Evolutionary conservation across 345 rosid genomes (phyloP), one percentile per base, ranked within the genome.

Genomic region (Brassica cretica): DNA sequence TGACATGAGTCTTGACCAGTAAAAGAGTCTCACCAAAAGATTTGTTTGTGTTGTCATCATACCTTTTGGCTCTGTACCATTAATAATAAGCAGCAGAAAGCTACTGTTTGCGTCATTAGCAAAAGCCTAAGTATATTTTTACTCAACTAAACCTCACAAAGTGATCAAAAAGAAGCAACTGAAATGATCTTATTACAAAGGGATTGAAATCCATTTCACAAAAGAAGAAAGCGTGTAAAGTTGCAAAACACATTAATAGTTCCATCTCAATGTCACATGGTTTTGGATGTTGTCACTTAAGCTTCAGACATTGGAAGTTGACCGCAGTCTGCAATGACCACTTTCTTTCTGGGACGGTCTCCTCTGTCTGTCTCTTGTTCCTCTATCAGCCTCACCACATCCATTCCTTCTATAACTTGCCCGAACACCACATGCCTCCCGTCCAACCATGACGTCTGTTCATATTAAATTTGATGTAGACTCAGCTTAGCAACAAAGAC

Each of bases 351-450:
- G 62, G 98, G 97, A 53, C 97, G 93, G 89, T 96, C 99, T 19
- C 97, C 98, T 84, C 97, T 84, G 82, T 93, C 97, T 0, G 99
- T 96, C 76, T 93, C 97, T 69, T 88, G 93, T 0, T 89, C 88
- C 79, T 93, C 84, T 21, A 82, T 77, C 64, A 91, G 85, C 89
- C 77, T 87, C 25, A 93, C 98, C 8, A 87, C 79, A 63, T 93
- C 97, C 93, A 96, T 88, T 73, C 99, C 99, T 82, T 96, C 98
- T 74, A 93, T 49, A 18, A 96, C 97, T 86, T 93, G 98, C 53
- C 98, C 97, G 5, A 96, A 96, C 67, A 96, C 99, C 19, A 96
- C 99, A 78, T 96, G 98, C 85, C 97, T 89, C 77, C 86, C 87
- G 77, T 93, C 93, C 73, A 93, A 88, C 98, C 99, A 96, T 5